Base-by-base conservation (phyloP, 2,329 filamentous ascomycete species). In the Hirsutella thompsonii region DNA sequence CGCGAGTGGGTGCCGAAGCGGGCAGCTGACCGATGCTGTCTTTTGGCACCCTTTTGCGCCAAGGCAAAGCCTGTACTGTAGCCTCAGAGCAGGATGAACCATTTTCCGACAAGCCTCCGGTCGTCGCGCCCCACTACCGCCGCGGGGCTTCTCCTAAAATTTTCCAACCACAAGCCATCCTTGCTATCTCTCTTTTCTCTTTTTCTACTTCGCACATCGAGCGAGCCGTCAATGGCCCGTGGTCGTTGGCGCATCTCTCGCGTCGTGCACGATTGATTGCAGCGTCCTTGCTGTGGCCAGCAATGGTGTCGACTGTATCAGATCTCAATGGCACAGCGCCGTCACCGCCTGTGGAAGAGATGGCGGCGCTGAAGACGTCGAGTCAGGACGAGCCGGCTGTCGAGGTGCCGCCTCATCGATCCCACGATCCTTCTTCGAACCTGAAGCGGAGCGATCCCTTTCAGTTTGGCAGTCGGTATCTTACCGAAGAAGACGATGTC, bases 401-500 rank as follows among this genome's bases (percentile, higher is more conserved):
- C 19, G 43, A 54, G 40, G 50, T 74, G 23, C 72, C 76, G 41
- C 60, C 79, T 29, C 76, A 83, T 52, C 77, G 79, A 49, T 85
- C 82, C 19, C 82, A 89, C 60, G 72, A 83, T 54, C 78, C 83
- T 32, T 55, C 66, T 47, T 65, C 81, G 60, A 92, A 88, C 60
- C 69, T 83, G 64, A 96, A 96, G 67, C 77, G 87, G 53, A 84
- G 68, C 56, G 88, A 95, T 56, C 92, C 92, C 16, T 98, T 96
- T 62, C 83, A 93, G 62, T 98, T 98, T 61, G 92, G 92, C 46
- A 92, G 85, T 37, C 85, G 90, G 44, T 84, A 76, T 55, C 76
- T 98, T 39, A 79, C 83, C 53, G 73, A 90, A 59, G 77, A 79
- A 56, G 89, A 94, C 65, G 74, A 96, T 58, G 85, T 94, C 54